Conservation (phyloP, 306 rosid genomes). For the Prunus persica region Prunus_persica_NCBIv2 NC_034010.1:17645001-17645500, state of each 20-base stretch:
- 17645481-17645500: constrained; percentile 43
- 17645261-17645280: constrained; percentile 99
- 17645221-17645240: constrained; percentile 91
- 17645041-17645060: constrained; percentile 96
- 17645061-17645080: constrained; percentile 86
- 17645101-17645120: constrained; percentile 95
- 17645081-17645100: constrained; percentile 65
- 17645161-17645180: constrained; percentile 94
- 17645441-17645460: constrained; percentile 26
- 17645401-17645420: constrained; percentile 32
- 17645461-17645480: constrained; percentile 44
- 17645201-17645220: constrained; percentile 91
- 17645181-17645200: constrained; percentile 62
- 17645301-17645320: constrained; percentile 71
- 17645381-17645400: constrained; percentile 14
- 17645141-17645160: constrained; percentile 75
- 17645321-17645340: constrained; percentile 42
- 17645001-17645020: constrained; percentile 96
- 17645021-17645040: constrained; percentile 99
- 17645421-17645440: constrained; percentile 40
- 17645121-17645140: constrained; percentile 86
- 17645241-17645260: constrained; percentile 89
- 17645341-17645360: constrained; percentile 16
- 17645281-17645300: constrained; percentile 93
- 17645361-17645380: constrained; percentile 22